Percentiles rank a stretch among this genome's conserved stretches.
Evolutionary conservation across 2,329 filamentous ascomycete species (phyloP).

Genomic region (Fusarium avenaceum): DNA sequence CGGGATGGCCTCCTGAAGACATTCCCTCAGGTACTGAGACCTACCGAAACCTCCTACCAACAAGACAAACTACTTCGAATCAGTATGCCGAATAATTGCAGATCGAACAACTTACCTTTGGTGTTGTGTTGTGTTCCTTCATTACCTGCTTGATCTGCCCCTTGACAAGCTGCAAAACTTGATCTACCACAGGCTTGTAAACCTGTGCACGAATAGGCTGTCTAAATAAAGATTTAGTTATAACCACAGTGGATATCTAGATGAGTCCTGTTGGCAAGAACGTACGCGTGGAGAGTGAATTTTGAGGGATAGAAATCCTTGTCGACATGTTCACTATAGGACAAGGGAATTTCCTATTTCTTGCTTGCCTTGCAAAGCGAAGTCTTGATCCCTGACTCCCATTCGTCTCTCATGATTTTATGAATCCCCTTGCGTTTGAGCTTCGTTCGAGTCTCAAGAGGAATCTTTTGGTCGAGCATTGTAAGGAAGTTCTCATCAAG

Average conservation of each 20-base stretch:
- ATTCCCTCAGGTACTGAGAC: slow-evolving; percentile 49
- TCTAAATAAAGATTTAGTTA: slow-evolving; percentile 1
- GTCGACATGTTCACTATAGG: slow-evolving; percentile 1
- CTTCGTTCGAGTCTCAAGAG: slow-evolving; percentile 18
- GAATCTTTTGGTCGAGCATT: slow-evolving; percentile 48
- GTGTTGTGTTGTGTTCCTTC: slow-evolving; percentile 33
- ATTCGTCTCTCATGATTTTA: slow-evolving; percentile 44
- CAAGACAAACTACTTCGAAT: slow-evolving; percentile 53
- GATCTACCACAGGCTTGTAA: slow-evolving; percentile 44
- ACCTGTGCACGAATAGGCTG: slow-evolving; percentile 22
- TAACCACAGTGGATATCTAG: not conserved
- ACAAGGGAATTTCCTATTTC: slow-evolving; percentile 23
- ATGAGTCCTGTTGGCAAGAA: not conserved
- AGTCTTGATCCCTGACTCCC: slow-evolving; percentile 52
- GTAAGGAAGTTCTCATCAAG: slow-evolving; percentile 56
- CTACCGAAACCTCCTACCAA: slow-evolving; percentile 59
- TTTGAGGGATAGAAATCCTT: not conserved
- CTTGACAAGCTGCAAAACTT: slow-evolving; percentile 47
- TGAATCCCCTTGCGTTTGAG: slow-evolving; percentile 7
- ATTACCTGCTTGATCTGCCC: slow-evolving; percentile 49
- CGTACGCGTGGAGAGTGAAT: slow-evolving; percentile 28
- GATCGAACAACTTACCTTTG: slow-evolving; percentile 46
- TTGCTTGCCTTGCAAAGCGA: slow-evolving; percentile 32
- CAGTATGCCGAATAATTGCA: not conserved
- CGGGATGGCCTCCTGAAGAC: slow-evolving; percentile 31